Evolutionary conservation across 306 rosid genomes (phyloP).

Genomic region (Quercus wislizeni): DNA sequence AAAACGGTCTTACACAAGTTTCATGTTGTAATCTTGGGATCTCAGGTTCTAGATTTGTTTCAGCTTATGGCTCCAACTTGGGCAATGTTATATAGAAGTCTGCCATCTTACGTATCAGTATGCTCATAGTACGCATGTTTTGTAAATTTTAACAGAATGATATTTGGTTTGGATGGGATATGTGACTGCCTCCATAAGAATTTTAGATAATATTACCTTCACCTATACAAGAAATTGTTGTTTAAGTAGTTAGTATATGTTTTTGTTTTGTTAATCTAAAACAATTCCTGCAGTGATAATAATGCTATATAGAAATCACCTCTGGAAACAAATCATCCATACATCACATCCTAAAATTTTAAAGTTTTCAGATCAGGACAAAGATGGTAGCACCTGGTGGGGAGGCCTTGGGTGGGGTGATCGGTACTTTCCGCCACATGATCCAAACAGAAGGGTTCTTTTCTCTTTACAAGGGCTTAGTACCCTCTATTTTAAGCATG

Average conservation of each 20-base stretch:
- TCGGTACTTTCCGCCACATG: constrained; percentile 86
- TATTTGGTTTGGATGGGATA: neutral
- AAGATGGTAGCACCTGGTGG: constrained; percentile 97
- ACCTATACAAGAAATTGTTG: neutral
- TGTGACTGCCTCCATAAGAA: neutral
- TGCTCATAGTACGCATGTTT: neutral
- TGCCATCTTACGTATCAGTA: neutral
- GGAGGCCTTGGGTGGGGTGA: constrained; percentile 86
- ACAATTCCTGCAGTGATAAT: neutral
- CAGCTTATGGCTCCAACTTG: neutral
- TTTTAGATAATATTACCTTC: neutral
- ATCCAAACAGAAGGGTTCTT: constrained; percentile 89
- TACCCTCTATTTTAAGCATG: constrained; percentile 91
- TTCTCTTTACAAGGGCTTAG: constrained; percentile 91
- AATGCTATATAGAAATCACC: neutral
- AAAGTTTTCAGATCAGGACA: constrained; percentile 75
- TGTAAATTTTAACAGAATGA: neutral
- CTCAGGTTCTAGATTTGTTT: neutral
- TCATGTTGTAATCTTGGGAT: neutral
- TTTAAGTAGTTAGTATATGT: neutral
- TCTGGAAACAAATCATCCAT: neutral
- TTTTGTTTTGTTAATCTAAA: neutral
- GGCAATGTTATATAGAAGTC: neutral
- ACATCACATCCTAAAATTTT: constrained; percentile 2
- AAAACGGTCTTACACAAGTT: neutral